Percentiles rank a stretch among this genome's conserved stretches.
Evolutionary conservation across 345 rosid species (phyloP).

Genomic region (Moricandia moricandioides): DNA sequence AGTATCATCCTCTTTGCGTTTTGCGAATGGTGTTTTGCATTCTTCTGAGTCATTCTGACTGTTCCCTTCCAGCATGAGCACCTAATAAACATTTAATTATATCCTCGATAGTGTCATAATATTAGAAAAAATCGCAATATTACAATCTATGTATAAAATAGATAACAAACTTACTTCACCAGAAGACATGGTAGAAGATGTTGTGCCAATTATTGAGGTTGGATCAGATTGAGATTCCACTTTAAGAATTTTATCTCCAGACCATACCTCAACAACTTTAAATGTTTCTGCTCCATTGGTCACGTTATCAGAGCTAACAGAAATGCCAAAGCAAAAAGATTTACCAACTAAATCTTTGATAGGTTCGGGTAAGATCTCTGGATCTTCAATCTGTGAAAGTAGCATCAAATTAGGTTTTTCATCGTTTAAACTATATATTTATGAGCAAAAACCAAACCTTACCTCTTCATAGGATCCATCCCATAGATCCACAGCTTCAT

Average conservation of each 20-base stretch:
- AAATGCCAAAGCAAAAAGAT: background rate
- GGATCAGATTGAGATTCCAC: background rate
- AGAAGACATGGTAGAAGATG: background rate
- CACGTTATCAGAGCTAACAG: background rate
- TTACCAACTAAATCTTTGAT: background rate
- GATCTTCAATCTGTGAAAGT: background rate
- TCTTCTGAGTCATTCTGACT: background rate
- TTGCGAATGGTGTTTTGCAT: background rate
- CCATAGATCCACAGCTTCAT: background rate
- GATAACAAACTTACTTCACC: background rate
- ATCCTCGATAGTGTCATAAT: too few relatives aligned
- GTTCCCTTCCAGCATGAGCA: background rate
- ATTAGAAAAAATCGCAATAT: background rate
- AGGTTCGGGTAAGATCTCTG: background rate
- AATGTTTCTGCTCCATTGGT: background rate
- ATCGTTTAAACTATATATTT: too few relatives aligned
- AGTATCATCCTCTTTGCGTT: background rate
- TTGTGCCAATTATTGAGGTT: background rate
- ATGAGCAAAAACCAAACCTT: background rate
- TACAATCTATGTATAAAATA: background rate
- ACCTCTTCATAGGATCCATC: background rate
- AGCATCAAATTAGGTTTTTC: too few relatives aligned
- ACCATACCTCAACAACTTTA: background rate
- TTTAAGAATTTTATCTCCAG: background rate
- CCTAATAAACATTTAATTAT: background rate